Percentiles rank a stretch among this genome's conserved stretches.
phyloP scores from a whole-genome alignment of 768 basidiomycete genomes.

The Phaeolepiota aurea region DNA sequence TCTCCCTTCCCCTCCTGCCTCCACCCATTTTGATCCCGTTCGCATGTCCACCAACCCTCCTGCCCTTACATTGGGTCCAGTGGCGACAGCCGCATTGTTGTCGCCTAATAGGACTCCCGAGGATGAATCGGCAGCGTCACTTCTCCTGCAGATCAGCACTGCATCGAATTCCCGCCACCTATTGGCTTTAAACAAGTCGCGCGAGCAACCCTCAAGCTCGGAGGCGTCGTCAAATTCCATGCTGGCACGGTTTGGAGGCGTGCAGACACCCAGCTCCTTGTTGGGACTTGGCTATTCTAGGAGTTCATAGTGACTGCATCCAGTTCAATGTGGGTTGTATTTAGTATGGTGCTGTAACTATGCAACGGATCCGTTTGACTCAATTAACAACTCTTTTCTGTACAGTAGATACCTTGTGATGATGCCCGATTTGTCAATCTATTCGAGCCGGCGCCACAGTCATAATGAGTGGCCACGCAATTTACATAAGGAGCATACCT shows the following conservation, averaged over 20 bases:
- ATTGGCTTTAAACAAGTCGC: not conserved
- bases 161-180: conserved; percentile 17
- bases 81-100: conserved; percentile 5
- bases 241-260: not conserved
- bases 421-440: too few relatives aligned
- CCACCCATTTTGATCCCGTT: conserved; percentile 39
- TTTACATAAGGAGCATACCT: too few relatives aligned
- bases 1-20: conserved; percentile 50
- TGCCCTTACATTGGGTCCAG: conserved; percentile 26
- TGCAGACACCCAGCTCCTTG: not conserved
- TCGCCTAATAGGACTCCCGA: conserved; percentile 38
- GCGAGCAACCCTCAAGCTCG: conserved; percentile 1
- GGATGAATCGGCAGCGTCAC: conserved; percentile 62
- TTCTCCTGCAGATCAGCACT: conserved; percentile 56
- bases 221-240: conserved; percentile 1
- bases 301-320: not conserved
- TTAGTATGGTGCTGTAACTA: not conserved
- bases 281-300: not conserved
- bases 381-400: not conserved
- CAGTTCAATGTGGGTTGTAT: not conserved
- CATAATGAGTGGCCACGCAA: too few relatives aligned
- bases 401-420: too few relatives aligned
- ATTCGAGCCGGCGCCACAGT: too few relatives aligned
- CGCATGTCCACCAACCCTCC: conserved; percentile 29
- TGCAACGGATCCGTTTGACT: not conserved